A percentile compares a stretch with the other conserved stretches of the same genome.
Conservation (phyloP, 768 basidiomycete species). For the Hygrophorus russula region DNA sequence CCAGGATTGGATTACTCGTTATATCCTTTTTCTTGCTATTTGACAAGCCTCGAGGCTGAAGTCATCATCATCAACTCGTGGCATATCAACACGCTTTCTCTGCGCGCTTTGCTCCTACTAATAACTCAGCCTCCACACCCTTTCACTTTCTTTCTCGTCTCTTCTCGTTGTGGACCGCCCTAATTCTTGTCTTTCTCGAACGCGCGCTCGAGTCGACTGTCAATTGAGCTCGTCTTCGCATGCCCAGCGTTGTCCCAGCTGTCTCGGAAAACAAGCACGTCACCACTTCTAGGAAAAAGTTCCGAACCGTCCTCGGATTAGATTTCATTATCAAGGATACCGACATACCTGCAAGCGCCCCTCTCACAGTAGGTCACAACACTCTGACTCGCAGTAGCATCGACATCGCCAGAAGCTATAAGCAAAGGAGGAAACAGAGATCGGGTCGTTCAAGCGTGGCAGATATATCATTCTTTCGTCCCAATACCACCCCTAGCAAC, state of each 20-base stretch:
- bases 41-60: slow-evolving; percentile 1
- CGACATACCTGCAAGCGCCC: slow-evolving; percentile 18
- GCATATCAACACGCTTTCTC: not conserved
- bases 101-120: not conserved
- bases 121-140: not conserved
- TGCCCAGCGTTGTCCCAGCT: slow-evolving; percentile 9
- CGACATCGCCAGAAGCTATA: slow-evolving; percentile 29
- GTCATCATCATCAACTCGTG: slow-evolving; percentile 1
- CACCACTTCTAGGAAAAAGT: slow-evolving; percentile 27
- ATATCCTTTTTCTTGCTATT: not conserved
- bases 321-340: slow-evolving; percentile 22
- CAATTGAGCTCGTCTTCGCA: slow-evolving; percentile 4
- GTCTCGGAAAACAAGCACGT: slow-evolving; percentile 8
- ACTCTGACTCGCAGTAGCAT: slow-evolving; percentile 29
- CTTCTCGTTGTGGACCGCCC: not conserved
- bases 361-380: slow-evolving; percentile 16
- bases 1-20: not conserved
- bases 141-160: not conserved
- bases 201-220: slow-evolving; percentile 1
- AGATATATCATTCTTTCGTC: slow-evolving; percentile 31
- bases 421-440: slow-evolving; percentile 22
- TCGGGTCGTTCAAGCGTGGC: slow-evolving; percentile 25
- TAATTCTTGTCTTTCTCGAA: not conserved
- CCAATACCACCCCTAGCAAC: slow-evolving; percentile 3
- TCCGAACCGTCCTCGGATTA: slow-evolving; percentile 39